Evolutionary conservation across 1,139 yeast species (phyloP).

Genomic region (Sugiyamaella castrensis): DNA sequence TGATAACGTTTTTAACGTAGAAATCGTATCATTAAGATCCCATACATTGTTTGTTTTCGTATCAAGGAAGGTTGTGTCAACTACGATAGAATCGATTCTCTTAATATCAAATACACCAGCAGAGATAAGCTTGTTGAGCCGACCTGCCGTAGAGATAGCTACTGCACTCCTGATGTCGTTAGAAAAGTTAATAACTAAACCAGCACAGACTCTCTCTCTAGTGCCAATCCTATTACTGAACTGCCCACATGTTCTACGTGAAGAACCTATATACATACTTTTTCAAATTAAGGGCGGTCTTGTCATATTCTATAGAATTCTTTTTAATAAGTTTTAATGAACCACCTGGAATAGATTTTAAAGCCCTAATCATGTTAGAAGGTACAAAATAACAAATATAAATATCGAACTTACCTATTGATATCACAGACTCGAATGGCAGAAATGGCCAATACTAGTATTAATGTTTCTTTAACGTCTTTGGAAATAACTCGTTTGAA

Average conservation of each 20-base stretch:
- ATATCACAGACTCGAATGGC: slow-evolving; percentile 74
- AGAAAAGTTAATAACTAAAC: too few relatives aligned
- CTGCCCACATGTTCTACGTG: neutral
- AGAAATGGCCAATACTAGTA: slow-evolving; percentile 62
- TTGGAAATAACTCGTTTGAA: slow-evolving; percentile 11
- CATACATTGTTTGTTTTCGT: slow-evolving; percentile 60
- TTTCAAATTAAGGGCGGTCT: slow-evolving; percentile 49
- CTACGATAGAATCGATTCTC: slow-evolving; percentile 47
- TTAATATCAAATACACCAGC: slow-evolving; percentile 38
- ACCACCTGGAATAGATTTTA: slow-evolving; percentile 42
- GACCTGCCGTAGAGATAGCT: slow-evolving; percentile 65
- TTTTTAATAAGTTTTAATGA: slow-evolving; percentile 65
- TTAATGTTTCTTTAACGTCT: slow-evolving; percentile 32
- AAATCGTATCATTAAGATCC: slow-evolving; percentile 45
- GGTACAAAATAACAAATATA: too few relatives aligned
- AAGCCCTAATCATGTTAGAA: slow-evolving; percentile 41
- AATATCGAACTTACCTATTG: slow-evolving; percentile 29
- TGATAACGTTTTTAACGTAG: slow-evolving; percentile 27
- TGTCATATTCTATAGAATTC: slow-evolving; percentile 59
- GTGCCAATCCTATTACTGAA: too few relatives aligned
- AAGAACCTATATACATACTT: slow-evolving; percentile 16
- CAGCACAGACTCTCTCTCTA: too few relatives aligned
- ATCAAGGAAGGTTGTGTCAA: slow-evolving; percentile 64
- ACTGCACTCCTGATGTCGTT: slow-evolving; percentile 44
- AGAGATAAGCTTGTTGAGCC: slow-evolving; percentile 50